Evolutionary conservation across 2,329 filamentous ascomycete species (phyloP).

Genomic region (Aspergillus awamori): DNA sequence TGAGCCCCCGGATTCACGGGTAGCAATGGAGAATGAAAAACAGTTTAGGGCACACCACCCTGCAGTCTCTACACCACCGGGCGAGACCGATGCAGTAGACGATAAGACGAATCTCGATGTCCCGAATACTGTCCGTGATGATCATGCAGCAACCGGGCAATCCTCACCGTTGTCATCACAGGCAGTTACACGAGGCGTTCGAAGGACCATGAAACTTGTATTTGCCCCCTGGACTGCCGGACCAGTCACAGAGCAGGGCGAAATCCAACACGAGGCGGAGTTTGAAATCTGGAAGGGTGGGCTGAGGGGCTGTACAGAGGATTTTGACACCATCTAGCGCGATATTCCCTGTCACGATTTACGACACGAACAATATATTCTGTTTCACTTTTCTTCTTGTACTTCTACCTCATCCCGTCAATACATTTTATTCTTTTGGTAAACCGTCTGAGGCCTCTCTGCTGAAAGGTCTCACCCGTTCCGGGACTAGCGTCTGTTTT

Average conservation of each 20-base stretch:
- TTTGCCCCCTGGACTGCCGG: constrained; percentile 76
- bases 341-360: not conserved
- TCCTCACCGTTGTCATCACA: not conserved
- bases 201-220: constrained; percentile 82
- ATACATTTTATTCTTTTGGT: not conserved
- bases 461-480: not conserved
- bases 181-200: constrained; percentile 45
- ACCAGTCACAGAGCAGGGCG: constrained; percentile 52
- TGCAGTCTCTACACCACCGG: not conserved
- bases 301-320: constrained; percentile 24
- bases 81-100: not conserved
- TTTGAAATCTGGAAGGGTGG: constrained; percentile 77
- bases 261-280: constrained; percentile 53
- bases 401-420: too few species aligned
- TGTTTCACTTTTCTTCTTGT: too few species aligned
- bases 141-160: not conserved
- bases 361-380: not conserved
- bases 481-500: not conserved
- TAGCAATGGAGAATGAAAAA: not conserved
- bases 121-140: not conserved
- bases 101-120: not conserved
- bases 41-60: not conserved
- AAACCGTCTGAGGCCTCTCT: not conserved
- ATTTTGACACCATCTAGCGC: not conserved
- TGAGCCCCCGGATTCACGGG: not conserved